Evolutionary conservation across 345 rosid genomes (phyloP), one percentile per base, ranked within the genome.

Genomic region (Eucalyptus shirleyi): DNA sequence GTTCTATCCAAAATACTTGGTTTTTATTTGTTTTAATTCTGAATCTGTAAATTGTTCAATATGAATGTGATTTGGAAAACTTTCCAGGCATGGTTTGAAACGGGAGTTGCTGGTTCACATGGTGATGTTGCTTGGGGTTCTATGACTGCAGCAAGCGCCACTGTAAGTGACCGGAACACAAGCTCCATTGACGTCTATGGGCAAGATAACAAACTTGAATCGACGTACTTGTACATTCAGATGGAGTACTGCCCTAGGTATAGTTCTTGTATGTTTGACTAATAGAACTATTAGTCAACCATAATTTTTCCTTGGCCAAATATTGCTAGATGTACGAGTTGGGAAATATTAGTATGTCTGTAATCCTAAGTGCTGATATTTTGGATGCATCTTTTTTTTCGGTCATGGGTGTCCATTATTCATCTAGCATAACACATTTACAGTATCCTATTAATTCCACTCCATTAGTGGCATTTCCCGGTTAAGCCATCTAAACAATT

Each of bases 201-300:
- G 92, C 96, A 93, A 88, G 98, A 98, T 51, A 92, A 91, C 92
- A 94, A 94, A 89, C 91, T 95, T 89, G 99, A 95, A 86, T 95
- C 98, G 32, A 95, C 97, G 19, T 97, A 95, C 94, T 92, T 98
- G 34, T 98, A 97, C 90, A 98, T 98, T 93, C 99, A 98, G 91
- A 98, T 98, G 99, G 99, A 98, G 89, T 97, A 92, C 60, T 98
- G 99, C 88, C 99, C 99, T 17, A 94, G 99, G 99, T 98, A 95
- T 92, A 65, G 42, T 59, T 69, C 59, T 47, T 44, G 37, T n/a
- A 86, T 45, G 51, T 42, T 47, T 45, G 15, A 24, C 87, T 86
- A 26, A 50, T 86, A 50, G 40, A 30, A 45, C 40, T 45, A 47
- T 42, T 30, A 50, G 60, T 50, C 56, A 86, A 30, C 32, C 12